Conservation (phyloP, 2,329 filamentous ascomycete species). For the Xylariales sp. region DNA sequence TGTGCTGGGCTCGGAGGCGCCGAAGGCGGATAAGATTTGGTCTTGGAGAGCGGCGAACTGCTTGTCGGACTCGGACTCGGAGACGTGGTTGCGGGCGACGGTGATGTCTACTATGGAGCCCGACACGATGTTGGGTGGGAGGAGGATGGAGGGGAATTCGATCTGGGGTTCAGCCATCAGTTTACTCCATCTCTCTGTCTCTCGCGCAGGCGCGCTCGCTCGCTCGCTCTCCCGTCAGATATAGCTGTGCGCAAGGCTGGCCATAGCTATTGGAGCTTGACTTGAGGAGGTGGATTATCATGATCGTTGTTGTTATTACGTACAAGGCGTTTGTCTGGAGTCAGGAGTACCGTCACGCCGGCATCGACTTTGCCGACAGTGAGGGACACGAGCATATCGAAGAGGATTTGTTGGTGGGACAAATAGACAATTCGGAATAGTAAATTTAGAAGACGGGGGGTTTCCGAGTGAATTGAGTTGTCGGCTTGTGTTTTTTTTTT, state of each 20-base stretch:
- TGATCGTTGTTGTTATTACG: neutral
- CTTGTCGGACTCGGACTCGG: conserved; percentile 79
- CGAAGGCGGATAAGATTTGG: conserved; percentile 88
- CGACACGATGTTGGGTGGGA: conserved; percentile 93
- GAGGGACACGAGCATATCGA: conserved; percentile 90
- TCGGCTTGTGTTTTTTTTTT: neutral
- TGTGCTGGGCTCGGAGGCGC: conserved; percentile 78
- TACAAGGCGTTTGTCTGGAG: conserved; percentile 96
- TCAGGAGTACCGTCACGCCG: conserved; percentile 95
- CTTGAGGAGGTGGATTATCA: neutral
- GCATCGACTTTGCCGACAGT: conserved; percentile 99
- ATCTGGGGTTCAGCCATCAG: conserved; percentile 70
- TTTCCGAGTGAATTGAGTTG: neutral
- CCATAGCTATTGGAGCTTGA: neutral
- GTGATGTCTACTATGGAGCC: conserved; percentile 98
- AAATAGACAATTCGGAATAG: neutral
- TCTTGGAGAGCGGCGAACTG: conserved; percentile 88
- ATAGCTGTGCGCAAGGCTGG: neutral
- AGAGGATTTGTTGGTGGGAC: neutral
- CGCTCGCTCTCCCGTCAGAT: no score
- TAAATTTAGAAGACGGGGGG: no score
- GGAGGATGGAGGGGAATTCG: conserved; percentile 96
- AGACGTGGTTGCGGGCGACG: conserved; percentile 84
- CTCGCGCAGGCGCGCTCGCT: no score
- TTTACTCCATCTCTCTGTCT: conserved; percentile 1